Base-by-base conservation (phyloP, 176 grass and related monocot species). In the Typha latifolia region DNA sequence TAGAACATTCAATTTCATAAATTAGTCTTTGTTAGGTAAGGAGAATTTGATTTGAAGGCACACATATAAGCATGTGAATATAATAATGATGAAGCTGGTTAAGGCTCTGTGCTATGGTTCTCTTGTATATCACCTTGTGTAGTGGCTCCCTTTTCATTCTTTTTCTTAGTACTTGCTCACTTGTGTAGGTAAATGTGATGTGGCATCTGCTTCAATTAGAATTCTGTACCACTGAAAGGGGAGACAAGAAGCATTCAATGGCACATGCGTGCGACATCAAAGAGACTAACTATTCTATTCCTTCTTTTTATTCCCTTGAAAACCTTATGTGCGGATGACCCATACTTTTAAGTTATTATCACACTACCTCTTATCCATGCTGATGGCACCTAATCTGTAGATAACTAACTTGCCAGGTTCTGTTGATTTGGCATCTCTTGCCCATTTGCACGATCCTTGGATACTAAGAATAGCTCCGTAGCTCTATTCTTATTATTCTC, bases 11-110 rank as follows among this genome's bases (percentile, higher is more conserved):
- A n/a, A 26, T 49, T 53, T 57, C 55, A 34, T 67, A 76, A 32
- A 27, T 32, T 15, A 57, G 19, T 70, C 53, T 56, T 16, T 27
- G 67, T 72, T 51, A 62, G 61, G 1, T 48, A 59, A 19, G 26
- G 62, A 6, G 24, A 29, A 51, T 14, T 22, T 73, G 62, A 24
- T 62, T 29, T 29, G 27, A 29, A 29, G 27, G 27, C 2, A 29
- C 27, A 29, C 27, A 29, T 62, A 34, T 32, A 20, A 62, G 76
- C 12, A 82, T 73, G 37, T 63, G 64, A 74, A 64, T 59, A 59
- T n/a, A 59, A 59, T 22, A 59, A 59, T 19, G 18, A 21, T 16
- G 53, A 59, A 21, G 20, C 16, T 22, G 20, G 53, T n/a, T 59
- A 59, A 6, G 53, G 20, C 20, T 59, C 16, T 16, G 5, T 59